Conservation (phyloP, 805 yeast genomes). For the Cyberlindnera maritima region DNA sequence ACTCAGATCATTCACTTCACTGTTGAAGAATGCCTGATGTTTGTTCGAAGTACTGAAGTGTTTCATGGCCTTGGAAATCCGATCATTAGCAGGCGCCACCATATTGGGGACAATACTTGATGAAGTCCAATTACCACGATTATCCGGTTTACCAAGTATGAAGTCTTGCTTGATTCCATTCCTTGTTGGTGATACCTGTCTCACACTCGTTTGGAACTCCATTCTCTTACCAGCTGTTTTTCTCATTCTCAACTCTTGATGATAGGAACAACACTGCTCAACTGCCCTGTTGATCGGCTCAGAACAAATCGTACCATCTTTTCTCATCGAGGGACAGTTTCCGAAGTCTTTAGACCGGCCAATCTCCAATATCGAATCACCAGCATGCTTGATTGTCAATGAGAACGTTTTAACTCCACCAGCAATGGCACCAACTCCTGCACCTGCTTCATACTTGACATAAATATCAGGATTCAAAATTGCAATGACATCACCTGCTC, state of each 20-base stretch:
- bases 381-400: constrained; percentile 49
- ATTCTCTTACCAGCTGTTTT: constrained; percentile 59
- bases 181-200: constrained; percentile 52
- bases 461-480: constrained; percentile 71
- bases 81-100: constrained; percentile 25
- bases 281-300: constrained; percentile 55
- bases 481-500: constrained; percentile 72
- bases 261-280: constrained; percentile 66
- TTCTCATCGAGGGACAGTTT: constrained; percentile 47
- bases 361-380: constrained; percentile 61
- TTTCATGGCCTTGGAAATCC: constrained; percentile 22
- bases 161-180: constrained; percentile 43
- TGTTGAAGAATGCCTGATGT: constrained; percentile 50
- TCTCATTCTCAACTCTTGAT: constrained; percentile 55
- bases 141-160: constrained; percentile 34
- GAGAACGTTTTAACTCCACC: constrained; percentile 41
- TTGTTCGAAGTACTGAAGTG: constrained; percentile 41
- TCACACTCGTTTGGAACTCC: constrained; percentile 66
- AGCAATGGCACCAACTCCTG: background rate
- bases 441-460: constrained; percentile 22
- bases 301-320: constrained; percentile 52
- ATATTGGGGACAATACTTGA: constrained; percentile 27
- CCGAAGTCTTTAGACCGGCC: constrained; percentile 72
- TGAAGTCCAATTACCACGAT: constrained; percentile 26
- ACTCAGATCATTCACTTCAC: constrained; percentile 31